A percentile compares a stretch with the other conserved stretches of the same genome.
These are phyloP conservation scores for Taphrina communis DNA, from an alignment of 1,139 yeast genomes.

Conservation along the genomic window DNA sequence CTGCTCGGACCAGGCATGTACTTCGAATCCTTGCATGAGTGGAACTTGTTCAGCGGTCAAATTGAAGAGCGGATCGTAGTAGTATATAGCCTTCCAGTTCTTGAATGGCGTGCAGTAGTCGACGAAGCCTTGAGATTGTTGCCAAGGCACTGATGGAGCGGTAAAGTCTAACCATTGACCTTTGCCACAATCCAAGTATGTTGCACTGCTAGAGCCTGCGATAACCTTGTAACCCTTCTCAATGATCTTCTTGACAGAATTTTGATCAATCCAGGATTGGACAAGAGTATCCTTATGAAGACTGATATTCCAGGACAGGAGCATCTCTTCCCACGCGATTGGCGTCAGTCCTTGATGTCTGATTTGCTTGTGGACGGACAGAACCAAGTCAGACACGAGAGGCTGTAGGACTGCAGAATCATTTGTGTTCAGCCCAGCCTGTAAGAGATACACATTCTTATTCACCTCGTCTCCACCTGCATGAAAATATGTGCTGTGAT, in stretches of 20 bases:
- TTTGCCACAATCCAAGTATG: slow-evolving; percentile 59
- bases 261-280: slow-evolving; percentile 56
- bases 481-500: slow-evolving; percentile 47
- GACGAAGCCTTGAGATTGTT: slow-evolving; percentile 19
- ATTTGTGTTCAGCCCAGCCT: slow-evolving; percentile 17
- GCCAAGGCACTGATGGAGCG: slow-evolving; percentile 3
- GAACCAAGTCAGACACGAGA: slow-evolving; percentile 18
- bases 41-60: slow-evolving; percentile 53
- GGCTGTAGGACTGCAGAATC: slow-evolving; percentile 20
- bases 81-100: slow-evolving; percentile 59
- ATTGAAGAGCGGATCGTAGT: slow-evolving; percentile 54
- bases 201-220: slow-evolving; percentile 54
- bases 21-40: slow-evolving; percentile 58
- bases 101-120: slow-evolving; percentile 61
- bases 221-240: slow-evolving; percentile 57
- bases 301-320: slow-evolving; percentile 43
- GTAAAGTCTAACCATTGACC: slow-evolving; percentile 53
- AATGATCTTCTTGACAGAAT: slow-evolving; percentile 52
- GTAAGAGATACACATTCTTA: slow-evolving; percentile 23
- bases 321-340: slow-evolving; percentile 56
- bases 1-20: slow-evolving; percentile 59
- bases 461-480: slow-evolving; percentile 36
- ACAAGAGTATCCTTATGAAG: slow-evolving; percentile 54
- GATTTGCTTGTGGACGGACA: slow-evolving; percentile 7
- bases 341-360: slow-evolving; percentile 13